Evolutionary conservation across 2,329 filamentous ascomycete species (phyloP).

Genomic region (Corynespora cassiicola): DNA sequence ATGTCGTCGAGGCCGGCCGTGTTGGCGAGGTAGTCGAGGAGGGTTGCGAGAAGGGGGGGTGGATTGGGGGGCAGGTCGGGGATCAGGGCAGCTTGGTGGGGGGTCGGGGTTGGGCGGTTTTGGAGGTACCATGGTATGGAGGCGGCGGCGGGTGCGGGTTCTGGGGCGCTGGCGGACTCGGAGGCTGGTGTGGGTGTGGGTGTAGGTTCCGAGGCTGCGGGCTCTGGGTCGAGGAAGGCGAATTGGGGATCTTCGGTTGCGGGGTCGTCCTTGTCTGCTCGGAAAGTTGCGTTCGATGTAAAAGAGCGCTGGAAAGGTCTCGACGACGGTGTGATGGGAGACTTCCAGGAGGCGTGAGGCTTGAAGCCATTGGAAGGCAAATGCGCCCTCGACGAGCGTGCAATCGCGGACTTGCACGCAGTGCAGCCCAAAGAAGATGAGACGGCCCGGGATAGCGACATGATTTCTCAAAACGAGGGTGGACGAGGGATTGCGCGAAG

Average conservation of each 20-base stretch:
- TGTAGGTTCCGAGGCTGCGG: conserved; percentile 1
- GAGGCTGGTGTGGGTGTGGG: conserved; percentile 10
- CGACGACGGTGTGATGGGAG: conserved; percentile 9
- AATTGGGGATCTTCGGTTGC: conserved; percentile 19
- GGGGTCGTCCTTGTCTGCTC: conserved; percentile 20
- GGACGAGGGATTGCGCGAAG: conserved; percentile 3
- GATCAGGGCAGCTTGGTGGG: conserved; percentile 62
- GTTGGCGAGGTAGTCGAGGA: conserved; percentile 80
- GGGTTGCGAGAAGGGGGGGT: conserved; percentile 72
- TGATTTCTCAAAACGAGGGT: conserved; percentile 17
- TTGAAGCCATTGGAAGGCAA: conserved; percentile 10
- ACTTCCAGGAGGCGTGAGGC: conserved; percentile 10
- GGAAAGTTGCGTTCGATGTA: conserved; percentile 21
- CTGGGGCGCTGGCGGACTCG: conserved; percentile 2
- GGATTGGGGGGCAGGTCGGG: conserved; percentile 71
- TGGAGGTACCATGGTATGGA: conserved; percentile 85
- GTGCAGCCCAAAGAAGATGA: conserved; percentile 31
- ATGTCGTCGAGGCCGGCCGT: conserved; percentile 88
- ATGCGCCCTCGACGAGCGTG: conserved; percentile 6
- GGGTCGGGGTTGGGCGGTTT: conserved; percentile 34
- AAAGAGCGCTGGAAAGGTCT: conserved; percentile 21
- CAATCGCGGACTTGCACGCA: conserved; percentile 23
- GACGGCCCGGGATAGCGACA: conserved; percentile 29
- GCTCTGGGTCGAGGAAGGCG: conserved; percentile 12
- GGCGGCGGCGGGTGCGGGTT: conserved; percentile 11